Evolutionary conservation across 2,329 filamentous ascomycete species (phyloP), one percentile per base, ranked within the genome.

Genomic region (Cladosporium sp.): DNA sequence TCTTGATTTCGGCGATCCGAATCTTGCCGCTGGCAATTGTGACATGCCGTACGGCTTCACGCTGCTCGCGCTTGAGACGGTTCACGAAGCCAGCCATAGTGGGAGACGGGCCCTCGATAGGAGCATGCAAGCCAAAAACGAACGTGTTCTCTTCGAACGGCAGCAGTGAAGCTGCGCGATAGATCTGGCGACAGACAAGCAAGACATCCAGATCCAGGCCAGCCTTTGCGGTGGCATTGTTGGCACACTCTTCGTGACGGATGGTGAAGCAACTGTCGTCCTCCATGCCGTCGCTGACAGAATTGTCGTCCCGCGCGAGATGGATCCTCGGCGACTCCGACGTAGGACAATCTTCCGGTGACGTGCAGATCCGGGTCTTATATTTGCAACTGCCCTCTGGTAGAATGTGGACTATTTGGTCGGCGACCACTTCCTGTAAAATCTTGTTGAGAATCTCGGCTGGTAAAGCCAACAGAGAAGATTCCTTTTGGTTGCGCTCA

Each of bases 91-190:
- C n/a, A 8, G 29, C 29, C 18, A 56, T 33, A 16, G 53, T 31
- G n/a, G 53, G 53, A 29, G 31, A 11, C 28, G 16, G 28, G 8
- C 28, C 28, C 5, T 35, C 18, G 4, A 21, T n/a, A 10, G 53
- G 28, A 21, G 29, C 31, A 29, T 35, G 53, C 49, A 53, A 29
- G 49, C 49, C 35, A 29, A 67, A 55, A 2, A 23, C 11, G 31
- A 68, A 68, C 10, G 33, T 60, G 56, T 67, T 68, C 29, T 28
- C 11, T 28, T 63, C 16, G 60, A 53, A 68, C 6, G 67, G 65
- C n/a, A 68, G 35, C 11, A 68, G 46, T 12, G 62, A 62, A 5
- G 65, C 67, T 58, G 67, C 67, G 26, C 56, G 37, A 37, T 68
- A 62, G 7, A 67, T 56, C 28, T 64, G 61, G 26, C 66, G 65